Base-by-base conservation (phyloP, 208 protist genomes). In the Leptomonas seymouri region DNA sequence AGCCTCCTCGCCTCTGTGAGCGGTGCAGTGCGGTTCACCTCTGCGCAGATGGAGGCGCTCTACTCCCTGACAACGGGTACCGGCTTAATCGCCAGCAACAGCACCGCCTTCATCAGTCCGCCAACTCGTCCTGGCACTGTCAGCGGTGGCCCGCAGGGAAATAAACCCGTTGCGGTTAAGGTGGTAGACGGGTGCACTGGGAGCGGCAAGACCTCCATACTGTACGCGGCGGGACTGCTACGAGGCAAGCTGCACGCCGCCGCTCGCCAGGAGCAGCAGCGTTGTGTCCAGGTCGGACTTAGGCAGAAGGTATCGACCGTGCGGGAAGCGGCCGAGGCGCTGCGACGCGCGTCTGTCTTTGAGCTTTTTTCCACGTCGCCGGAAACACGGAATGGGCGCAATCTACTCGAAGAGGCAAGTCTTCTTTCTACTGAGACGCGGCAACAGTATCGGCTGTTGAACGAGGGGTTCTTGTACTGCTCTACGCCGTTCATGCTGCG, bases 31-130 rank as follows among this genome's bases (percentile, higher is more conserved):
- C 55, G 75, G 57, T 84, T 95, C 50, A 88, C 87, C 15, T 78
- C 84, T 11, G 77, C 86, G 41, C 90, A 95, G 75, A 77, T 87
- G 14, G 87, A 91, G 76, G 87, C 81, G 55, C 72, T 95, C 46
- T 82, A 89, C 65, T 76, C 69, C 41, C 76, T 72, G 53, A 76
- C 66, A 14, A 44, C 74, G 3, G 56, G 63, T 44, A 46, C 51
- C 6, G 64, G 50, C 25, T 6, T 21, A 4, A 57, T 25, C 28
- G 14, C n/a, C 31, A 27, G 12, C 48, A 69, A 34, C 39, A 55
- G 30, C 21, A 16, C 30, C 21, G 61, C 61, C n/a, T 67, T 53
- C 34, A 21, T 67, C 14, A 67, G 21, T 11, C 48, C 61, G 5
- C 61, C 46, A 3, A 46, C 61, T 3, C 61, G 61, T 1, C 61